Conservation (phyloP, 2,329 filamentous ascomycete species). For the Leptographium flavum region DNA sequence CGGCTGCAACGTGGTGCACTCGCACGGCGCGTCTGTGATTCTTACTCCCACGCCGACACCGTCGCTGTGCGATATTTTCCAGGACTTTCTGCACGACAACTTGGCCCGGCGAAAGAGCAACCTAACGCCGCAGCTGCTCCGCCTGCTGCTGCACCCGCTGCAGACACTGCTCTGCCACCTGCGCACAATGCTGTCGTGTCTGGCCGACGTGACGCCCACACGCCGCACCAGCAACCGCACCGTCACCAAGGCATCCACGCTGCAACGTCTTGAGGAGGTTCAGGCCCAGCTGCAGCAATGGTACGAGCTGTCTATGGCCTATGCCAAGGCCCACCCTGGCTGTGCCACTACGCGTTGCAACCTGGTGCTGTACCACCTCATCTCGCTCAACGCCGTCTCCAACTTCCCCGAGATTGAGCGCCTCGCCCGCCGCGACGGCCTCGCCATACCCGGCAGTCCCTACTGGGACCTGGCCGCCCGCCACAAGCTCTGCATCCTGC, state of each 20-base stretch:
- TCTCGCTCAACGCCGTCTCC: conserved; percentile 53
- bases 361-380: conserved; percentile 55
- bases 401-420: conserved; percentile 55
- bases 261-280: conserved; percentile 47
- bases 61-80: conserved; percentile 51
- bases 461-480: conserved; percentile 39
- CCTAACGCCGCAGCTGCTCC: conserved; percentile 40
- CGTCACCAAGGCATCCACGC: conserved; percentile 45
- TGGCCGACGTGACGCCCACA: conserved; percentile 36
- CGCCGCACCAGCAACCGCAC: conserved; percentile 27
- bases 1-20: conserved; percentile 23
- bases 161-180: conserved; percentile 52
- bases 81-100: conserved; percentile 52
- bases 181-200: conserved; percentile 50
- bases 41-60: conserved; percentile 35
- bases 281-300: conserved; percentile 50
- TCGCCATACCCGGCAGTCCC: conserved; percentile 29
- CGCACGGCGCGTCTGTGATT: conserved; percentile 30
- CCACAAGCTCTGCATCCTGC: conserved; percentile 48
- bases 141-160: conserved; percentile 54
- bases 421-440: conserved; percentile 45
- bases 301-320: conserved; percentile 48
- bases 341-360: conserved; percentile 50
- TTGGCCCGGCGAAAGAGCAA: conserved; percentile 31
- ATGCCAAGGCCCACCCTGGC: conserved; percentile 37